These are phyloP conservation scores for Ophiostoma piceae DNA, from an alignment of 2,329 filamentous ascomycete genomes.

Conservation along the genomic window DNA sequence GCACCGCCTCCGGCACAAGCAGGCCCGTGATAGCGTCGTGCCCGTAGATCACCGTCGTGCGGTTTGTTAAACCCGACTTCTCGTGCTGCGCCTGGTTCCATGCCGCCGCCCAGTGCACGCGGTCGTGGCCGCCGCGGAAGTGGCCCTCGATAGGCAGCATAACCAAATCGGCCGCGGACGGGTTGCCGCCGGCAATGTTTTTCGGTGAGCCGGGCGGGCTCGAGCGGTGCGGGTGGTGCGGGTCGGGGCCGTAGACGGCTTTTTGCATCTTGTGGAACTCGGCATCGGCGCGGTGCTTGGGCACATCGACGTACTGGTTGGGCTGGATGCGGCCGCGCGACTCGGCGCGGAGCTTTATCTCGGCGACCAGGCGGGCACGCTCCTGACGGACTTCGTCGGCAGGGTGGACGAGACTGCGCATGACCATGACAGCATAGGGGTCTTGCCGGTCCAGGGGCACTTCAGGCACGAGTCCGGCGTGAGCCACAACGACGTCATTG, in stretches of 20 bases:
- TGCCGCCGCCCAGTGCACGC: conserved; percentile 57
- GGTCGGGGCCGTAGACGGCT: conserved; percentile 24
- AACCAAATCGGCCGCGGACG: conserved; percentile 25
- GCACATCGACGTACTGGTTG: conserved; percentile 24
- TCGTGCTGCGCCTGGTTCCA: conserved; percentile 51
- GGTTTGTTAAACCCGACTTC: conserved; percentile 30
- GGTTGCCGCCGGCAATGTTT: conserved; percentile 17
- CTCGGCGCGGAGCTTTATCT: conserved; percentile 33
- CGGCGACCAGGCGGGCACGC: conserved; percentile 34
- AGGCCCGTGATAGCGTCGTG: conserved; percentile 75
- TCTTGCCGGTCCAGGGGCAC: conserved; percentile 65
- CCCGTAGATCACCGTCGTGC: conserved; percentile 74
- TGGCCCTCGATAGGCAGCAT: conserved; percentile 40
- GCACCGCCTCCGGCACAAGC: conserved; percentile 33
- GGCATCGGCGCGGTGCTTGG: conserved; percentile 25
- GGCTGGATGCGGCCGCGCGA: conserved; percentile 24
- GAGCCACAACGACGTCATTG: conserved; percentile 65
- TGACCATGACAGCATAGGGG: conserved; percentile 82
- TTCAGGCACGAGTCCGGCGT: conserved; percentile 78
- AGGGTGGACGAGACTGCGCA: conserved; percentile 68
- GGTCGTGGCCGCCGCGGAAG: conserved; percentile 42
- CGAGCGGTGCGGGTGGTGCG: conserved; percentile 22
- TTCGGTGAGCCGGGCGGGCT: conserved; percentile 3
- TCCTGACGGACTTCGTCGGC: conserved; percentile 47
- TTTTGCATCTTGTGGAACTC: conserved; percentile 26